Percentiles rank a stretch among this genome's conserved stretches.
Evolutionary conservation across 257 asterid species (phyloP).

Genomic region (Forsythia suspensa): DNA sequence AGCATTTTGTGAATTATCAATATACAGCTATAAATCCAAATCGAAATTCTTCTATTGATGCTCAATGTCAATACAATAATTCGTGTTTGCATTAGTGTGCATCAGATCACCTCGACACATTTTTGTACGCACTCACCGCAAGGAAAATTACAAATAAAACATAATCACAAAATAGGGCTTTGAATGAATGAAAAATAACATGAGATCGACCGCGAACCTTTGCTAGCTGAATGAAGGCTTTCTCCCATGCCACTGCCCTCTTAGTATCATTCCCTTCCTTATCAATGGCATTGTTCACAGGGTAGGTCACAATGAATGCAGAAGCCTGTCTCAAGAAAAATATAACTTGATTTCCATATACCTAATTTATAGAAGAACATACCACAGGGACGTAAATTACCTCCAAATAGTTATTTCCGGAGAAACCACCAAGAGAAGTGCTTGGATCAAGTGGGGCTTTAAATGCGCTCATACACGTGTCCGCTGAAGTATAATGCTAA

Average conservation of each 20-base stretch:
- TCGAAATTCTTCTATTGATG: not conserved
- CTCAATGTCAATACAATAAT: not conserved
- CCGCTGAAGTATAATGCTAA: constrained; percentile 93
- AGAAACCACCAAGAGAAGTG: constrained; percentile 95
- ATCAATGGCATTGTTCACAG: constrained; percentile 87
- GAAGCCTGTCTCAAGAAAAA: constrained; percentile 68
- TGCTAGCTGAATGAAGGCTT: constrained; percentile 90
- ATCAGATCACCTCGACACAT: not conserved
- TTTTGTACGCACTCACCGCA: not conserved
- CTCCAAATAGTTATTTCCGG: constrained; percentile 85
- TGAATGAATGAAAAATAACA: not conserved
- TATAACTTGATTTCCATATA: constrained; percentile 9
- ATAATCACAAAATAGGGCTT: not conserved
- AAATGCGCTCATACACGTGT: constrained; percentile 83
- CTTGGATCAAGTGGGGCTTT: constrained; percentile 97
- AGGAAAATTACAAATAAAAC: no score
- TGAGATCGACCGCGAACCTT: constrained; percentile 50
- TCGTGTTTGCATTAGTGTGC: not conserved
- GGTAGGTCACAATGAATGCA: constrained; percentile 91
- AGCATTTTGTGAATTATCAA: not conserved
- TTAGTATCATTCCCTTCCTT: constrained; percentile 73
- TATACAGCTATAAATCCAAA: not conserved
- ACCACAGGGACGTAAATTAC: constrained; percentile 34
- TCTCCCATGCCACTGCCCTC: constrained; percentile 94
- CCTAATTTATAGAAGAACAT: not conserved